Percentiles rank a stretch among this genome's conserved stretches.
These are phyloP conservation scores for Tricholoma flavovirens DNA, from an alignment of 768 basidiomycete genomes.

Conservation along the genomic window DNA sequence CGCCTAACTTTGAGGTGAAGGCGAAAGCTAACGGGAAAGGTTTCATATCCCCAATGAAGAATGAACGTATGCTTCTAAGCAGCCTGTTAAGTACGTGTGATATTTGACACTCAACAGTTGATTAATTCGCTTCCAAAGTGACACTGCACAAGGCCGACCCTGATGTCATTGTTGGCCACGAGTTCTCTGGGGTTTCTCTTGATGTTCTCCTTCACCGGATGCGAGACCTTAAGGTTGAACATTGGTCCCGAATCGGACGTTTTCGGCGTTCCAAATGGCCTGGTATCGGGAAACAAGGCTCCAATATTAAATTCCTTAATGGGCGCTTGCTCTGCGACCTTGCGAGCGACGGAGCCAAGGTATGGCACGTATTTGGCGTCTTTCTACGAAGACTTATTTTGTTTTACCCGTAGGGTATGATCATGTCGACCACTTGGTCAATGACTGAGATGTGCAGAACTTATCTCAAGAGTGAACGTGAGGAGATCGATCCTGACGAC, in stretches of 20 bases:
- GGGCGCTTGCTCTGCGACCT: constrained; percentile 91
- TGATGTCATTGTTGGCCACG: constrained; percentile 91
- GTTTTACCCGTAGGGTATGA: constrained; percentile 68
- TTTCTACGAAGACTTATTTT: neutral
- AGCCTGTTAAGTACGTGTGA: constrained; percentile 59
- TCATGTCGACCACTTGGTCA: constrained; percentile 96
- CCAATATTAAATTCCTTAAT: constrained; percentile 76
- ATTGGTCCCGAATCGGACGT: constrained; percentile 92
- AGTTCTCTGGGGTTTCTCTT: constrained; percentile 84
- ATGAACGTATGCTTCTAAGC: constrained; percentile 83
- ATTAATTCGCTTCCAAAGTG: constrained; percentile 33
- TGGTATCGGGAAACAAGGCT: constrained; percentile 71
- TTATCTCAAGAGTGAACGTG: constrained; percentile 77
- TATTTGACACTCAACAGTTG: neutral
- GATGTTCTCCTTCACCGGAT: constrained; percentile 90
- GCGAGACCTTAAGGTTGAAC: constrained; percentile 84
- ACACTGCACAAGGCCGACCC: constrained; percentile 84
- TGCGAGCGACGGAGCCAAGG: constrained; percentile 92
- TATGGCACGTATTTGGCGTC: constrained; percentile 23
- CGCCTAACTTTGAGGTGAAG: constrained; percentile 71
- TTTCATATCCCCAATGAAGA: constrained; percentile 64
- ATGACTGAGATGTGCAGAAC: constrained; percentile 94
- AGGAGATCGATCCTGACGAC: constrained; percentile 96
- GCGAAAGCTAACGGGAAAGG: constrained; percentile 63
- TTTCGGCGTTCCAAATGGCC: constrained; percentile 85